A percentile compares a stretch with the other conserved stretches of the same genome.
Evolutionary conservation across 345 rosid genomes (phyloP).

Genomic region (Raphanus sativus): DNA sequence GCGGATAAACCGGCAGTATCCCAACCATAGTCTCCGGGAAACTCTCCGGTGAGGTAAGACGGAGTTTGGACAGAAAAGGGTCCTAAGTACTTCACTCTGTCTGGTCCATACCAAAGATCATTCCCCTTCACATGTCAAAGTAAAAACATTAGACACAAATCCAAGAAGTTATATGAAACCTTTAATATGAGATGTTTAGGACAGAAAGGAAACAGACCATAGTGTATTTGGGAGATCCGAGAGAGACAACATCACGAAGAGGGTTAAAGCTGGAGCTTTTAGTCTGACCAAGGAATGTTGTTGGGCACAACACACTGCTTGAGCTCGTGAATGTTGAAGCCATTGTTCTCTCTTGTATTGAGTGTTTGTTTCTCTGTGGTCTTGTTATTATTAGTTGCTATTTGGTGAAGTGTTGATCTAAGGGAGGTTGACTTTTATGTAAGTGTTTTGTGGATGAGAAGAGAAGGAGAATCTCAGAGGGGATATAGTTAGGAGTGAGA

Average conservation of each 20-base stretch:
- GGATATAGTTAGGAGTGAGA: slow-evolving; percentile 32
- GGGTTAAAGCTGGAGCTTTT: slow-evolving; percentile 57
- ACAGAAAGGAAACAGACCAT: slow-evolving; percentile 48
- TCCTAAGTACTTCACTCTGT: slow-evolving; percentile 93
- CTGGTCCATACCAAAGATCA: slow-evolving; percentile 94
- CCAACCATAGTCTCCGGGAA: slow-evolving; percentile 98
- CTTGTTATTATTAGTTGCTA: slow-evolving; percentile 21
- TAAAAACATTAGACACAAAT: slow-evolving; percentile 9
- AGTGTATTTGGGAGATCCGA: slow-evolving; percentile 65
- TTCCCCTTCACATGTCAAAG: slow-evolving; percentile 46
- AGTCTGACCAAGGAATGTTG: slow-evolving; percentile 71
- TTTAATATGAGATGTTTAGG: neutral
- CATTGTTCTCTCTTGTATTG: slow-evolving; percentile 40
- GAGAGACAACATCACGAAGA: slow-evolving; percentile 64
- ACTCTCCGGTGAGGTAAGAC: slow-evolving; percentile 82
- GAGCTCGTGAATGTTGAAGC: slow-evolving; percentile 63
- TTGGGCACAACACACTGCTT: slow-evolving; percentile 59
- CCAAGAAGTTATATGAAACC: slow-evolving; percentile 14
- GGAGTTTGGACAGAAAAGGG: slow-evolving; percentile 98
- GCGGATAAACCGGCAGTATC: slow-evolving; percentile 94
- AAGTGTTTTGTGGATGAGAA: slow-evolving; percentile 24
- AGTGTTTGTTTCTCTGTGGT: neutral
- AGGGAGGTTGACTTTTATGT: slow-evolving; percentile 17
- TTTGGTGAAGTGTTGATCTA: slow-evolving; percentile 23
- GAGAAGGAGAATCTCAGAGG: slow-evolving; percentile 47